Conservation (phyloP, 306 rosid species). For the Fragaria vesca region DNA sequence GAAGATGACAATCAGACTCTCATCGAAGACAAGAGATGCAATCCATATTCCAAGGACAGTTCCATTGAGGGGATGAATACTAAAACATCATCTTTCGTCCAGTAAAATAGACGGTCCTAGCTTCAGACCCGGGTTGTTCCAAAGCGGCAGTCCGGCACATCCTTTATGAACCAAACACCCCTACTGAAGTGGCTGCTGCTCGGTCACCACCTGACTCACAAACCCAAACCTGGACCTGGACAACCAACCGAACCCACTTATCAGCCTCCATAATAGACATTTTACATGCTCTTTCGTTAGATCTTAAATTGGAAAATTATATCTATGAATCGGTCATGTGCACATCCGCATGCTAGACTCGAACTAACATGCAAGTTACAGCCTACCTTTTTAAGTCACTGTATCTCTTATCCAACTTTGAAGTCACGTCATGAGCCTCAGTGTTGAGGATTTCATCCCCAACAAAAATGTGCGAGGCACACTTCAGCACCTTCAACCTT, state of each 20-base stretch:
- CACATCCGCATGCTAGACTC: neutral
- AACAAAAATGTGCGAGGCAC: conserved; percentile 67
- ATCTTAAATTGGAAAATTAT: neutral
- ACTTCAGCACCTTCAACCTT: neutral
- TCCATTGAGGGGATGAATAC: neutral
- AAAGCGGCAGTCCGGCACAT: conserved; percentile 27
- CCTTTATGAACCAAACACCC: conserved; percentile 68
- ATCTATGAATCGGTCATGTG: neutral
- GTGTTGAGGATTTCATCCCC: conserved; percentile 28
- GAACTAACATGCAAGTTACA: neutral
- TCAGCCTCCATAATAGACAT: neutral
- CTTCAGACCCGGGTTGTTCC: conserved; percentile 74
- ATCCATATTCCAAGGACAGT: neutral
- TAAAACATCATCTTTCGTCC: neutral
- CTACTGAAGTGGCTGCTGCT: neutral
- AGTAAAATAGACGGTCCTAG: conserved; percentile 58
- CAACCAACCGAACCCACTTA: conserved; percentile 19
- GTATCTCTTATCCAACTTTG: conserved; percentile 62
- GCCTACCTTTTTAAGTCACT: conserved; percentile 69
- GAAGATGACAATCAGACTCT: neutral
- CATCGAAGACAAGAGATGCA: neutral
- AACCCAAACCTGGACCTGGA: neutral
- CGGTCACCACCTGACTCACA: neutral
- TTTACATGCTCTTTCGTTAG: neutral
- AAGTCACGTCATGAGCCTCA: conserved; percentile 43